Percentiles rank a stretch among this genome's conserved stretches.
phyloP scores from a whole-genome alignment of 1,284 basidiomycete genomes.

The Austroboletus rostrupii region DNA sequence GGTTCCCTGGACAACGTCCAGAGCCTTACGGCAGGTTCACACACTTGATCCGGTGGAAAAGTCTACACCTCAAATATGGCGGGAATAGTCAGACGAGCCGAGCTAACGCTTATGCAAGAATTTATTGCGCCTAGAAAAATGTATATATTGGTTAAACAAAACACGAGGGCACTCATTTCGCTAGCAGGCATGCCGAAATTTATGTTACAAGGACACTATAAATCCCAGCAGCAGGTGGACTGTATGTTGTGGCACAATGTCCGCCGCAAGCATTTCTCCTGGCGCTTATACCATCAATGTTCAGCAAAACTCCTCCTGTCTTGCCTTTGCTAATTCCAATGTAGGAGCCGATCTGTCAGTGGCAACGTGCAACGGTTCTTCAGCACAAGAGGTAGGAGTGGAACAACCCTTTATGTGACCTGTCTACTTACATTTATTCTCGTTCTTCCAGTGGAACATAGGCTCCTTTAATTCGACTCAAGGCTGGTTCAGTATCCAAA shows the following conservation, averaged over 20 bases:
- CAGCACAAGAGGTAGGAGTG: neutral
- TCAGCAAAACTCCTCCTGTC: neutral
- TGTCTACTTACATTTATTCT: neutral
- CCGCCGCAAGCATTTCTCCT: neutral
- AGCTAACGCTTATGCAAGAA: no score
- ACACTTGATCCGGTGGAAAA: no score
- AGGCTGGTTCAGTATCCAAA: neutral
- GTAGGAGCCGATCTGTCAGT: neutral
- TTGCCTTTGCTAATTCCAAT: neutral
- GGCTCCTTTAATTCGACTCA: neutral
- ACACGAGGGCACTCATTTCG: no score
- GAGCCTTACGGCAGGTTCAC: no score
- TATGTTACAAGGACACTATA: no score
- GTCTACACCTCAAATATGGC: no score
- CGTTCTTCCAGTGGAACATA: neutral
- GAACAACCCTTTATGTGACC: neutral
- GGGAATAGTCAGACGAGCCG: no score
- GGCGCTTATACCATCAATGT: neutral
- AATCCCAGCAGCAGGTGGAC: no score
- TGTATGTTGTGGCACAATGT: neutral
- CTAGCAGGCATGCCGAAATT: no score
- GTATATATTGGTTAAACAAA: no score
- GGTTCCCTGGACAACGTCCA: slow-evolving; percentile 54
- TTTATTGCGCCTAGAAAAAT: no score
- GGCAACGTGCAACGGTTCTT: neutral